Percentiles rank a stretch among this genome's conserved stretches.
Evolutionary conservation across 1,284 basidiomycete genomes (phyloP).

Genomic region (Irpex sp.): DNA sequence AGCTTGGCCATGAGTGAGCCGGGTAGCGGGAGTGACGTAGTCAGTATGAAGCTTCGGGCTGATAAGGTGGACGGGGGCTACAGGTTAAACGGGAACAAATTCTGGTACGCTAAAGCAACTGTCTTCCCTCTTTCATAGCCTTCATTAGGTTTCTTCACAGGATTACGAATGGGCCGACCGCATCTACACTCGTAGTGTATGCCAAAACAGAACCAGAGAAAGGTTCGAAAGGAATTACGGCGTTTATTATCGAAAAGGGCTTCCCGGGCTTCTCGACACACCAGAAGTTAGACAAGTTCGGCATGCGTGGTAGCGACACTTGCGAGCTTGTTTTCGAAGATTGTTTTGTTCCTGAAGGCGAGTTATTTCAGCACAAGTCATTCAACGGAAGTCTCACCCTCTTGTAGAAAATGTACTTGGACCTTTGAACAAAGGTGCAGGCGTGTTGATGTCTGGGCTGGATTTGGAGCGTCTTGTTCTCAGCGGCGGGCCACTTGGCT

Average conservation of each 20-base stretch:
- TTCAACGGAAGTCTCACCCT: not conserved
- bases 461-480: conserved; percentile 92
- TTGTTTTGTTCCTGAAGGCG: conserved; percentile 83
- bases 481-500: conserved; percentile 80
- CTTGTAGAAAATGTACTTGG: conserved; percentile 85
- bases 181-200: conserved; percentile 90
- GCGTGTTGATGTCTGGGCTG: conserved; percentile 91
- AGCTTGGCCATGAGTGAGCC: conserved; percentile 94
- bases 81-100: conserved; percentile 86
- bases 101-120: conserved; percentile 58
- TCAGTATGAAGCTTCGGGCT: conserved; percentile 85
- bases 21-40: conserved; percentile 88
- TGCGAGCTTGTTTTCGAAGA: conserved; percentile 93
- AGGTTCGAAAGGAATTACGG: conserved; percentile 87
- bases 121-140: not conserved
- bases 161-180: conserved; percentile 94
- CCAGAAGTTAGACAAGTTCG: conserved; percentile 92
- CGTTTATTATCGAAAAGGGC: conserved; percentile 85
- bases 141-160: conserved; percentile 33
- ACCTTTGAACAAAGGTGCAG: conserved; percentile 73
- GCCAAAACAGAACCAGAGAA: conserved; percentile 82
- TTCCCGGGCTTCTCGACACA: conserved; percentile 87
- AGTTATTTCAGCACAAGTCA: conserved; percentile 13
- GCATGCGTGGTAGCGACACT: conserved; percentile 95
- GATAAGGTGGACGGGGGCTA: conserved; percentile 76